A percentile compares a stretch with the other conserved stretches of the same genome.
Evolutionary conservation across 371 early-diverging fungal species (phyloP).

Genomic region (Umbelopsis sp.): DNA sequence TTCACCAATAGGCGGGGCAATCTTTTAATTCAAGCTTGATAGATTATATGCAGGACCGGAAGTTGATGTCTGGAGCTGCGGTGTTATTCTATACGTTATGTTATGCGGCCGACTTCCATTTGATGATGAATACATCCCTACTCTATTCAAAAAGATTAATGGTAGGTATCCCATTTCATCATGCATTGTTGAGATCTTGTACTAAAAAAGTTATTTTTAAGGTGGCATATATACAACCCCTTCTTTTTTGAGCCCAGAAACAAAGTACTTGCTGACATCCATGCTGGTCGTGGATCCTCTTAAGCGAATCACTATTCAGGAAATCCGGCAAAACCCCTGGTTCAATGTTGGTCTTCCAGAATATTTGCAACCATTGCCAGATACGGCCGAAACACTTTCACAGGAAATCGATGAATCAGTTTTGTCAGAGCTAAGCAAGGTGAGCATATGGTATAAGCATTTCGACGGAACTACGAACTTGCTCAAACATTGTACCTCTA

Average conservation of each 20-base stretch:
- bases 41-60: conserved; percentile 96
- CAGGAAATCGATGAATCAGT: conserved; percentile 75
- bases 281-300: conserved; percentile 97
- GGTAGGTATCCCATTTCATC: conserved; percentile 29
- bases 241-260: conserved; percentile 81
- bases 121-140: conserved; percentile 98
- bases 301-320: conserved; percentile 89
- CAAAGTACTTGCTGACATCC: conserved; percentile 80
- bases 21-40: neutral
- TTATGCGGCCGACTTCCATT: conserved; percentile 98
- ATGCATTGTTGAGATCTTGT: neutral
- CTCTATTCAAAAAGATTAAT: conserved; percentile 92
- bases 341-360: conserved; percentile 89
- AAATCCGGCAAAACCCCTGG: conserved; percentile 90
- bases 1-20: neutral
- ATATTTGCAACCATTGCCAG: conserved; percentile 81
- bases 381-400: conserved; percentile 65
- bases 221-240: conserved; percentile 92
- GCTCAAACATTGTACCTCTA: neutral
- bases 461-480: neutral
- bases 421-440: conserved; percentile 75
- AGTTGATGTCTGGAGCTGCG: conserved; percentile 99
- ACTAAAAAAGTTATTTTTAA: conserved; percentile 27
- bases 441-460: conserved; percentile 23
- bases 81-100: conserved; percentile 99